A percentile compares a stretch with the other conserved stretches of the same genome.
Conservation (phyloP, 768 basidiomycete species). For the Lactarius indigo region DNA sequence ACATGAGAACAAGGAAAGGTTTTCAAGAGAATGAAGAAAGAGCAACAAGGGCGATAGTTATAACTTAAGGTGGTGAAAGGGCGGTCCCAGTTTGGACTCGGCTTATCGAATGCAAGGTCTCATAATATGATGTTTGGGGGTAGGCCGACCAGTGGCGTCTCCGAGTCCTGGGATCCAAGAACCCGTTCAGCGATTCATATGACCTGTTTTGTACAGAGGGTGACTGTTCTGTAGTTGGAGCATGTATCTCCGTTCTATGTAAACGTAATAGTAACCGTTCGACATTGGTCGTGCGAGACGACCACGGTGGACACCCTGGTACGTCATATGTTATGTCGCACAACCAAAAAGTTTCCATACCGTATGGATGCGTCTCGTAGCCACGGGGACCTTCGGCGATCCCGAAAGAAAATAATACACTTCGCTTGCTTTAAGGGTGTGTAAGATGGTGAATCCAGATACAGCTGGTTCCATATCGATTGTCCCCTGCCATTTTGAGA, state of each 20-base stretch:
- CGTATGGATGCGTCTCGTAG: no score
- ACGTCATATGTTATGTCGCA: no score
- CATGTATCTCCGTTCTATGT: conserved; percentile 1
- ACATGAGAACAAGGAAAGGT: neutral
- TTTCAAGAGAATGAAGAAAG: neutral
- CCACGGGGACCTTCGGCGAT: no score
- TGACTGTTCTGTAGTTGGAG: conserved; percentile 4
- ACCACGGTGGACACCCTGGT: no score
- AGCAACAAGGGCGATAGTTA: neutral
- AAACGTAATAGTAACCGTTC: conserved; percentile 1
- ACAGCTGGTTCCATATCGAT: no score
- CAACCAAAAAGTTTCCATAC: no score
- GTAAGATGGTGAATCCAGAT: no score
- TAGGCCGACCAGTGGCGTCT: neutral
- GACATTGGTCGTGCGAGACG: no score
- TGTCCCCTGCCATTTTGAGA: no score
- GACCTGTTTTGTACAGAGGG: conserved; percentile 8
- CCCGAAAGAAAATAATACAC: no score
- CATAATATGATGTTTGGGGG: neutral
- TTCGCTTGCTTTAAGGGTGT: no score
- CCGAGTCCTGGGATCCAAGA: neutral
- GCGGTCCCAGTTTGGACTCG: neutral
- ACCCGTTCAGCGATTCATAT: conserved; percentile 10
- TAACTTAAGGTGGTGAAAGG: neutral
- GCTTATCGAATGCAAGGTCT: neutral